A percentile compares a stretch with the other conserved stretches of the same genome.
phyloP scores from a whole-genome alignment of 2,329 filamentous ascomycete genomes.

The Akanthomyces dipterigenus region DNA sequence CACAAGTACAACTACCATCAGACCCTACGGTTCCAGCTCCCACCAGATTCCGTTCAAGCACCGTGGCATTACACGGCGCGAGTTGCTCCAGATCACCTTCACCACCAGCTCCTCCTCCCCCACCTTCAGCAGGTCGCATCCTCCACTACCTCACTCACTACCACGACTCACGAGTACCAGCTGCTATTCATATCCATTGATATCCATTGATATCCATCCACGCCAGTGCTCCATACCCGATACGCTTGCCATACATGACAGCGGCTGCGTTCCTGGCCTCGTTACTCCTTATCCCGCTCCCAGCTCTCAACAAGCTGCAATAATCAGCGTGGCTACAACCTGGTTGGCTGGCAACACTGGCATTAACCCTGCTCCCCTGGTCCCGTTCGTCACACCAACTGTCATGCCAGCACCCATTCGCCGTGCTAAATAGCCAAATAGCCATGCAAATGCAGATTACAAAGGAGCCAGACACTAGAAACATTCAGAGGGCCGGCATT shows the following conservation, averaged over 20 bases:
- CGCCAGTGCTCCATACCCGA: not conserved
- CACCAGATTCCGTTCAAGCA: not conserved
- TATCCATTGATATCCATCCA: not conserved
- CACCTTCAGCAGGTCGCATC: not conserved
- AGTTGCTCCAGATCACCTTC: constrained; percentile 8
- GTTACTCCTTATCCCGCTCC: not conserved
- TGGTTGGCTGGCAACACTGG: not conserved
- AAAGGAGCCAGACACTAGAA: not conserved
- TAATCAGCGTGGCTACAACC: too few species aligned
- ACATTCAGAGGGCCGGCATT: not conserved
- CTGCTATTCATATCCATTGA: not conserved
- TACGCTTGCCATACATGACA: not conserved
- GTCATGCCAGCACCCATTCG: constrained; percentile 1
- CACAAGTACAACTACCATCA: not conserved
- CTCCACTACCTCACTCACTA: not conserved
- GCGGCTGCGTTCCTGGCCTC: not conserved
- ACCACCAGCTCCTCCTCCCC: not conserved
- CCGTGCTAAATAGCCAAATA: too few species aligned
- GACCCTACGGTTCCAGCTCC: not conserved
- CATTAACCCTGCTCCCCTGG: not conserved
- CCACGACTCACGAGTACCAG: not conserved
- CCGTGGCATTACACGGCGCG: too few species aligned
- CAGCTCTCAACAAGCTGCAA: not conserved
- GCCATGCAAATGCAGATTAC: not conserved
- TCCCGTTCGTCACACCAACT: constrained; percentile 2